A percentile compares a stretch with the other conserved stretches of the same genome.
These are phyloP conservation scores for Pisolithus marmoratus DNA, from an alignment of 768 basidiomycete genomes.

Conservation along the genomic window DNA sequence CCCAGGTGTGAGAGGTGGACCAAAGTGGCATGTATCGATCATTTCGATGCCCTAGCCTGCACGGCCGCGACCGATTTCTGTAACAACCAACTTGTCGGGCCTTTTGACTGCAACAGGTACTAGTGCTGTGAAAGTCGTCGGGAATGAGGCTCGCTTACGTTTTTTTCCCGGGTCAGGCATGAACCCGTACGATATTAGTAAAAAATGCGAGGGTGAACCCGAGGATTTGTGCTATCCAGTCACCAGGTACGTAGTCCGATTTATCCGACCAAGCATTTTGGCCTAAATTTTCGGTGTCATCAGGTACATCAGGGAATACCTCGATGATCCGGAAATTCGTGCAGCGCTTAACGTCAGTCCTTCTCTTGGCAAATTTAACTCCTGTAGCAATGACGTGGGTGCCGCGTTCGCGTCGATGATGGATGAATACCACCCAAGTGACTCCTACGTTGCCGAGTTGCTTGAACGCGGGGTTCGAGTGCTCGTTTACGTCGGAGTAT, in stretches of 20 bases:
- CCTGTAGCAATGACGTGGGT: constrained; percentile 39
- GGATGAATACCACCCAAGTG: constrained; percentile 33
- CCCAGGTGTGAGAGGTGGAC: constrained; percentile 64
- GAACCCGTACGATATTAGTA: constrained; percentile 69
- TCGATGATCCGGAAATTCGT: constrained; percentile 53
- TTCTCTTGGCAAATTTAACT: constrained; percentile 34
- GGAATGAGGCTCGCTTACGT: background rate
- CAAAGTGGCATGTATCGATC: constrained; percentile 54
- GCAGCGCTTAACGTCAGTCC: constrained; percentile 58
- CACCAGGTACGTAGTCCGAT: constrained; percentile 30
- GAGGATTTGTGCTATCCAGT: constrained; percentile 57
- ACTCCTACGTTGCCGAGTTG: constrained; percentile 39
- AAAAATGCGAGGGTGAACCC: constrained; percentile 46
- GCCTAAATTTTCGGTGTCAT: too few species aligned
- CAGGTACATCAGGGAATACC: constrained; percentile 56
- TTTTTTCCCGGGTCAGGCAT: constrained; percentile 23
- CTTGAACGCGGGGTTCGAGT: constrained; percentile 73
- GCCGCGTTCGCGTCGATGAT: constrained; percentile 40
- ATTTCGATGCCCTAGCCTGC: constrained; percentile 64
- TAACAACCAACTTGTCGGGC: constrained; percentile 33
- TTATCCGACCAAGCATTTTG: background rate
- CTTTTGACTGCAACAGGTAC: constrained; percentile 29
- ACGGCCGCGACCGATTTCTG: constrained; percentile 66
- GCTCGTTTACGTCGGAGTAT: constrained; percentile 69
- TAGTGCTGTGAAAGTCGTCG: constrained; percentile 4